These are phyloP conservation scores for Dactylellina parvicollis DNA, from an alignment of 2,329 filamentous ascomycete genomes.

Conservation along the genomic window DNA sequence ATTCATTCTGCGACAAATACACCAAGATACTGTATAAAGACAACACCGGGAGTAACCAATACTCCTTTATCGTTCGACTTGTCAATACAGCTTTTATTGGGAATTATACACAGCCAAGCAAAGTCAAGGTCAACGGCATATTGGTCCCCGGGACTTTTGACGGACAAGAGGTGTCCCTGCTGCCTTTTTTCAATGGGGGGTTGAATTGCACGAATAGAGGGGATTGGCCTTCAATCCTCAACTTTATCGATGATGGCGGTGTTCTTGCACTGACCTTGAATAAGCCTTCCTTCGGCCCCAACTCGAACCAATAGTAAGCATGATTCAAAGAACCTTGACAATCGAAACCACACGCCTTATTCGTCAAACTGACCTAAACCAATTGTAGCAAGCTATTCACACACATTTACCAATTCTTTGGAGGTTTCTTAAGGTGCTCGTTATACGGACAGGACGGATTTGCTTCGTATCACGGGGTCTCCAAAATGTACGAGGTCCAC, in stretches of 20 bases:
- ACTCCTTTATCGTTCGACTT: slow-evolving; percentile 67
- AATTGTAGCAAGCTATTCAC: slow-evolving; percentile 67
- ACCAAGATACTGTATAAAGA: slow-evolving; percentile 69
- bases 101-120: slow-evolving; percentile 66
- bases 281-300: slow-evolving; percentile 66
- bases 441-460: slow-evolving; percentile 66
- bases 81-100: slow-evolving; percentile 73
- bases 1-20: slow-evolving; percentile 70
- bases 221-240: slow-evolving; percentile 63
- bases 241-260: slow-evolving; percentile 72
- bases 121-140: slow-evolving; percentile 69
- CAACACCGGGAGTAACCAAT: slow-evolving; percentile 70
- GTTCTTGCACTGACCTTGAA: slow-evolving; percentile 68
- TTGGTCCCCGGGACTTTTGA: slow-evolving; percentile 66
- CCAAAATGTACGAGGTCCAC: slow-evolving; percentile 68
- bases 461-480: slow-evolving; percentile 64
- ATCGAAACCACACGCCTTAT: no score
- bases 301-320: slow-evolving; percentile 69
- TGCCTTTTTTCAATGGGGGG: slow-evolving; percentile 70
- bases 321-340: no score
- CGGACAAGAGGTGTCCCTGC: slow-evolving; percentile 67
- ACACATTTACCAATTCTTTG: slow-evolving; percentile 72
- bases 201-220: slow-evolving; percentile 68
- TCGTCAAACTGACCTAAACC: background rate
- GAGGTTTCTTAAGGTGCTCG: slow-evolving; percentile 68